Evolutionary conservation across 768 basidiomycete species (phyloP).

Genomic region (Daedalea quercina): DNA sequence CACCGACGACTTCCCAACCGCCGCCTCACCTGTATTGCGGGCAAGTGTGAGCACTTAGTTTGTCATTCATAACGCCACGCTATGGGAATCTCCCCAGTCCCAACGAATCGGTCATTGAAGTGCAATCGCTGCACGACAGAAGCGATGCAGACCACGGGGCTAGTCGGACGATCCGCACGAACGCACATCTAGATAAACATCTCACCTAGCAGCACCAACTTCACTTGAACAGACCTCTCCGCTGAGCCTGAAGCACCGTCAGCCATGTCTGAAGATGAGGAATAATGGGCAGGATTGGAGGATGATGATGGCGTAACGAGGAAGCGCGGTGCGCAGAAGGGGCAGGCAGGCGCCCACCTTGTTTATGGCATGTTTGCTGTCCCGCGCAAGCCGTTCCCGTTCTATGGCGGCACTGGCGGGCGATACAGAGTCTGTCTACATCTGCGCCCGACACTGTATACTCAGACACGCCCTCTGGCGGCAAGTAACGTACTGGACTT

Average conservation of each 20-base stretch:
- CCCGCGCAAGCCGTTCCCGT: not conserved
- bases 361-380: slow-evolving; percentile 5
- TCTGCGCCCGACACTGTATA: not conserved
- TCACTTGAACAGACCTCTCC: slow-evolving; percentile 95
- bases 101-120: no score
- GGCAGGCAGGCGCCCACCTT: slow-evolving; percentile 1
- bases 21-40: slow-evolving; percentile 75
- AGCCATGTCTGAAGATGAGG: slow-evolving; percentile 41
- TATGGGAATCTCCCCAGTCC: not conserved
- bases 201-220: slow-evolving; percentile 91
- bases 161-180: no score
- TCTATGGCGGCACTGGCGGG: not conserved
- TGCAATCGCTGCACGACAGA: no score
- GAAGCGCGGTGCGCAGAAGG: slow-evolving; percentile 6
- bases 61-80: no score
- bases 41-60: not conserved
- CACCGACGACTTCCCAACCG: slow-evolving; percentile 98
- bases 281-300: slow-evolving; percentile 16
- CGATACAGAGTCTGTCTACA: not conserved
- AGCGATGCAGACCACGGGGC: no score
- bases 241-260: slow-evolving; percentile 67
- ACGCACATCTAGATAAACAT: not conserved
- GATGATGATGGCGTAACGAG: slow-evolving; percentile 18
- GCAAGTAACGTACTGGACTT: no score
- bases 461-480: not conserved